A percentile compares a stretch with the other conserved stretches of the same genome.
Evolutionary conservation across 2,329 filamentous ascomycete genomes (phyloP).

Genomic region (Colletotrichum sp.): DNA sequence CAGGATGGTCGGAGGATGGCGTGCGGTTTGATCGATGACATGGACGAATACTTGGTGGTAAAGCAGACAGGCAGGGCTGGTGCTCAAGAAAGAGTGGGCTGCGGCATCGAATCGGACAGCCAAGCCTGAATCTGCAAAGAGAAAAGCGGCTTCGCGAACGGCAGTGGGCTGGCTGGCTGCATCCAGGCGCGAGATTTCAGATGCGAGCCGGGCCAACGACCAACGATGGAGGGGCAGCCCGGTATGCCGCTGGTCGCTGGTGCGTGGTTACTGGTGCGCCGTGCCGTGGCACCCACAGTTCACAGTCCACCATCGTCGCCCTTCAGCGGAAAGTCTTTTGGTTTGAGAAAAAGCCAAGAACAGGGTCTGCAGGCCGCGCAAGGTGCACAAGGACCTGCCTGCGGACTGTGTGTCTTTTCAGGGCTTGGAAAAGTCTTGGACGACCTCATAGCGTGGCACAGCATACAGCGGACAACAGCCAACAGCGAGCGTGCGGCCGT

Average conservation of each 20-base stretch:
- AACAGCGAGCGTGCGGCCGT: background rate
- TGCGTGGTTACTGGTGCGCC: background rate
- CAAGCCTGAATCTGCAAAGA: slow-evolving; percentile 14
- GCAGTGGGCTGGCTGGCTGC: slow-evolving; percentile 14
- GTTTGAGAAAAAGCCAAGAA: slow-evolving; percentile 16
- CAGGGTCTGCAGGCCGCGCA: slow-evolving; percentile 12
- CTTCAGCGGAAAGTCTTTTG: background rate
- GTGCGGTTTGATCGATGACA: slow-evolving; percentile 9
- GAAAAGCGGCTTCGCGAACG: slow-evolving; percentile 13
- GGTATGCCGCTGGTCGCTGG: background rate
- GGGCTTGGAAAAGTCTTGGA: slow-evolving; percentile 16
- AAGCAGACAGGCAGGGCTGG: background rate
- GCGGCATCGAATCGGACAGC: slow-evolving; percentile 3
- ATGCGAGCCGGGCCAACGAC: slow-evolving; percentile 6
- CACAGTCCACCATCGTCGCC: background rate
- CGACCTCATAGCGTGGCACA: slow-evolving; percentile 15
- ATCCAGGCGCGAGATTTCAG: slow-evolving; percentile 14
- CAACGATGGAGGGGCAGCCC: background rate
- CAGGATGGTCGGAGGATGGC: background rate
- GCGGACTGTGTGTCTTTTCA: slow-evolving; percentile 10
- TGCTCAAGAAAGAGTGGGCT: background rate
- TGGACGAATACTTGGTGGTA: background rate
- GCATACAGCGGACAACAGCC: background rate
- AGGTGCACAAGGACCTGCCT: slow-evolving; percentile 13
- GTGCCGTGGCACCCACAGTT: background rate